Base-by-base conservation (phyloP, 2,329 filamentous ascomycete genomes). In the Cucurbitaria berberidis region DNA sequence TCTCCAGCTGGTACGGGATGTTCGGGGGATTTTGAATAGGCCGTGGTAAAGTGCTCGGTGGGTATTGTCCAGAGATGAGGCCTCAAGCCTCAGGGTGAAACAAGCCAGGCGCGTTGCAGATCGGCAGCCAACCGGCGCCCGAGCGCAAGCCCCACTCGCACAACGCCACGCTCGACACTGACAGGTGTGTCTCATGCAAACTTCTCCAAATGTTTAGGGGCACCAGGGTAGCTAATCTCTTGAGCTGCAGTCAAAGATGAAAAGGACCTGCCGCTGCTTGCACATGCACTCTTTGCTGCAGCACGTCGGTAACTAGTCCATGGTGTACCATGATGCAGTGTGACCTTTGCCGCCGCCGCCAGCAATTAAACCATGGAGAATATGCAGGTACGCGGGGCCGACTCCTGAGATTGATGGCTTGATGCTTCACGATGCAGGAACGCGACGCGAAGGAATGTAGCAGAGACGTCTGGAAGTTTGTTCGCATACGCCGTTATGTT, bases 301-400 rank as follows among this genome's bases (percentile, higher is more conserved):
- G 26, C 34, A 21, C 6, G 15, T 2, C 18, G 41, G 46, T 41
- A 34, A 16, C 46, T 50, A 53, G 45, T 16, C 21, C 16, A 32
- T 46, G 48, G 47, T 40, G 30, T 27, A 24, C 30, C 11, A 15
- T 15, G 22, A 16, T 40, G 39, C 42, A 16, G 57, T 55, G 53
- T 50, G 22, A 53, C 46, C 18, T 40, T 49, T 45, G 52, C 53
- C 48, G 48, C 50, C 45, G 49, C 51, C 34, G 41, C 49, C 42
- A 53, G n/a, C n/a, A 53, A 40, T 53, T 46, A 48, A 45, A 42
- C 49, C 45, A 46, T 46, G 43, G 9, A 11, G 21, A 24, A 41
- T 35, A 62, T 55, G 55, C 60, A 63, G 59, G 60, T 63, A 63
- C 60, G 53, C 60, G 57, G 52, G 52, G 50, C 60, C 61, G n/a